A percentile compares a stretch with the other conserved stretches of the same genome.
Conservation (phyloP, 805 yeast species). For the Yamadazyma insecticola region DNA sequence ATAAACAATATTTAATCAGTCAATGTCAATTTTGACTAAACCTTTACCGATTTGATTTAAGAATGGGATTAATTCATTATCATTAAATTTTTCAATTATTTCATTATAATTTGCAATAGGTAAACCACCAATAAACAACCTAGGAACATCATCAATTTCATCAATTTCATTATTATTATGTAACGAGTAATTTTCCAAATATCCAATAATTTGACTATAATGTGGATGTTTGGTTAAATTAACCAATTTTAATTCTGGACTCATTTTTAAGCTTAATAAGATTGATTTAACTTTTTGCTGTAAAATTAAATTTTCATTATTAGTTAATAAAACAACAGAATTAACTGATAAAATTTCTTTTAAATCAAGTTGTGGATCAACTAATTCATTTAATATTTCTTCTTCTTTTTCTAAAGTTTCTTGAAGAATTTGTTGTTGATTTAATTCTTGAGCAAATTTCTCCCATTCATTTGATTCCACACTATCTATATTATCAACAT, state of each 20-base stretch:
- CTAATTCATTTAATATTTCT: not conserved
- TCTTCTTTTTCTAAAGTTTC: not conserved
- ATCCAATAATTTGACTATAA: constrained; percentile 16
- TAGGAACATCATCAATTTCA: constrained; percentile 21
- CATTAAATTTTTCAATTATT: constrained; percentile 16
- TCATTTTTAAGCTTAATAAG: constrained; percentile 18
- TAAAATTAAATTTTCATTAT: constrained; percentile 14
- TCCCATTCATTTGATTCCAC: constrained; percentile 10
- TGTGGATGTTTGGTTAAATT: constrained; percentile 30
- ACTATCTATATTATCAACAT: constrained; percentile 8
- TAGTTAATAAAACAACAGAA: constrained; percentile 23
- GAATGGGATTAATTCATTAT: constrained; percentile 17
- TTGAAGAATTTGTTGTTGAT: not conserved
- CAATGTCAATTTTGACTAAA: constrained; percentile 15
- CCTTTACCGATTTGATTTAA: constrained; percentile 25
- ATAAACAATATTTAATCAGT: too few relatives aligned
- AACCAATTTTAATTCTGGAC: constrained; percentile 30
- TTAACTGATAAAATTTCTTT: constrained; percentile 29
- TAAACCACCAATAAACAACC: constrained; percentile 29
- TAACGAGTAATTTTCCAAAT: constrained; percentile 16
- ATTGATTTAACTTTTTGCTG: constrained; percentile 16
- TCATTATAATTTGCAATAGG: constrained; percentile 27
- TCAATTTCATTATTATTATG: constrained; percentile 6
- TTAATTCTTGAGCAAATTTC: constrained; percentile 5
- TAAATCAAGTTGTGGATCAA: constrained; percentile 18